Base-by-base conservation (phyloP, 2,329 filamentous ascomycete species). In the Fonsecaea multimorphosa region DNA sequence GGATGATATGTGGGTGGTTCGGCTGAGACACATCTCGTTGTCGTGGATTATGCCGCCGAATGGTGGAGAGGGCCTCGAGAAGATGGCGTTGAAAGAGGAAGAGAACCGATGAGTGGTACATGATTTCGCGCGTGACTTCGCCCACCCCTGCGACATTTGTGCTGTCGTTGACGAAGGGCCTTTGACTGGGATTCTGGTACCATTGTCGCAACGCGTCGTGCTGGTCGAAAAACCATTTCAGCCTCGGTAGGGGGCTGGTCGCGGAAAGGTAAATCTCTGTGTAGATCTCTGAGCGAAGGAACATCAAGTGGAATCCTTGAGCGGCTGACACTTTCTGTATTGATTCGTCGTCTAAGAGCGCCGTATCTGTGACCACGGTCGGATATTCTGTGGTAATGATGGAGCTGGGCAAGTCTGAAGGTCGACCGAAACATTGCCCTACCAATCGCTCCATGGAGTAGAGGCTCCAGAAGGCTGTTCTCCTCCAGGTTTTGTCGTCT, bases 371-470 rank as follows among this genome's bases (percentile, higher is more conserved):
- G 29, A 40, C n/a, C 11, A 38, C 29, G 5, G 44, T 53, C 8
- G 58, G 58, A 53, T 60, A 60, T 29, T 60, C 58, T 36, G 58
- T 60, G 29, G 58, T 60, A n/a, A 60, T 29, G 44, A 60, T 60
- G 16, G 58, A 60, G 6, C 22, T 53, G 40, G 58, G 58, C 44
- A 60, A 31, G 29, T 60, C 58, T 29, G 58, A 60, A 52, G 58
- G 58, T 53, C 58, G 40, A n/a, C 58, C 58, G 32, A 60, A 60
- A 52, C 40, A 53, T 38, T 60, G 58, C 29, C 58, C 58, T 38
- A 60, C 58, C 44, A 60, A 24, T 38, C 58, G 29, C 14, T 60
- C 58, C n/a, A 60, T 60, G 29, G 58, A 52, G 46, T 53, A 60
- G 31, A 60, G 58, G 19, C 46, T 60, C 58, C 58, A 60, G 44